Base-by-base conservation (phyloP, 768 basidiomycete genomes). In the Amanita muscaria region DNA sequence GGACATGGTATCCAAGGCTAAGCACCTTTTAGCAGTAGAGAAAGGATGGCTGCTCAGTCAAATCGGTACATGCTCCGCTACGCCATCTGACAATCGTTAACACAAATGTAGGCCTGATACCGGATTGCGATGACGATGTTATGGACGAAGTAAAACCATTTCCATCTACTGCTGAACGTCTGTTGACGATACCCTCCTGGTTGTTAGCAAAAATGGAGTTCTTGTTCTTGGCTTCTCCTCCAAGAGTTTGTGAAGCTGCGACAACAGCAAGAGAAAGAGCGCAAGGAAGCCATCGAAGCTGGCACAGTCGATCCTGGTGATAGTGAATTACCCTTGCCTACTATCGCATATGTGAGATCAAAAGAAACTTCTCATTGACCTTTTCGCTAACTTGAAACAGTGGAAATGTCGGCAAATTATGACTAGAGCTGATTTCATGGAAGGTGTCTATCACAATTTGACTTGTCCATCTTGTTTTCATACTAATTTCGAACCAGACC, bases 351-450 rank as follows among this genome's bases (percentile, higher is more conserved):
- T 57, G 83, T 81, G 44, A 29, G 64, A 50, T 27, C 15, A 27
- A 14, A 7, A 14, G 21, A 19, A 24, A 10, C 7, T 27, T 18
- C 11, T 31, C 3, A 21, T 40, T 33, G 46, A 23, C 31, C 6
- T 44, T 36, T 44, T 44, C 42, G 50, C 25, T 42, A 46, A 50
- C 30, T 16, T 22, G 31, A 27, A 45, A 47, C 32, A 73, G 79
- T 80, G 80, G 66, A 73, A 71, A 51, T 83, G 82, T 60, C 72
- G 83, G 29, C 76, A 83, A 57, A 81, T 91, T 40, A 88, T 85
- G 89, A 88, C 88, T 3, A 68, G 88, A 12, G 69, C 85, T 1
- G 88, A 92, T 61, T 92, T 85, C 57, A 60, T 93, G 53, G 84
- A 83, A 59, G 77, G 83, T 85, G n/a, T 29, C 27, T 29, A 10